A percentile compares a stretch with the other conserved stretches of the same genome.
Conservation (phyloP, 768 basidiomycete genomes). For the Pleurotus platypus region DNA sequence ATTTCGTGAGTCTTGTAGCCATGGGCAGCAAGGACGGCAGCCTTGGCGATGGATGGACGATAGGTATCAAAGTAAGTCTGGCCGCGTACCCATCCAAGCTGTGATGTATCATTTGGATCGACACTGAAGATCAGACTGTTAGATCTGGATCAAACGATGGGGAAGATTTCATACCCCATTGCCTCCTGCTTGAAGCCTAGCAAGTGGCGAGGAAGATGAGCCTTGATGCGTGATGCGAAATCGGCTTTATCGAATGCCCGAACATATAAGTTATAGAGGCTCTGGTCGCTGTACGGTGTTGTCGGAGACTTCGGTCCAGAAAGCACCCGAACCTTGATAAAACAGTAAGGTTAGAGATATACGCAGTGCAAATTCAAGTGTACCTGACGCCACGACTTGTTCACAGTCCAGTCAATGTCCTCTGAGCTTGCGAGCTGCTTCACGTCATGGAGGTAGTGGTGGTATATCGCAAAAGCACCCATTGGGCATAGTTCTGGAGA, state of each 20-base stretch:
- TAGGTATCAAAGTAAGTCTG: constrained; percentile 18
- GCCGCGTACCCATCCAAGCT: constrained; percentile 21
- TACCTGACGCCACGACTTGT: constrained; percentile 21
- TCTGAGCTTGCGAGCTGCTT: constrained; percentile 12
- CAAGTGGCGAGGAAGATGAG: constrained; percentile 18
- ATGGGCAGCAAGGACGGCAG: constrained; percentile 21
- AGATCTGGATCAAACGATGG: too few species aligned
- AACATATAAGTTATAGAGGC: neutral
- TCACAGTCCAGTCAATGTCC: constrained; percentile 22
- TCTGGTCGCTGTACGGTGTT: neutral
- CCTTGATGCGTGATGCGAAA: constrained; percentile 14
- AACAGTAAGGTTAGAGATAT: too few species aligned
- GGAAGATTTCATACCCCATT: too few species aligned
- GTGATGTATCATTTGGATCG: constrained; percentile 15
- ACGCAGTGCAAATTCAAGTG: too few species aligned
- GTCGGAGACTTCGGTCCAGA: neutral
- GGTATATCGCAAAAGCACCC: constrained; percentile 23
- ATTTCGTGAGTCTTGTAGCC: constrained; percentile 18
- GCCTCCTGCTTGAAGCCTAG: constrained; percentile 20
- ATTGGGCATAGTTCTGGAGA: constrained; percentile 22
- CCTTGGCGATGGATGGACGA: constrained; percentile 19
- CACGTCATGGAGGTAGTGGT: constrained; percentile 23
- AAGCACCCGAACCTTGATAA: too few species aligned
- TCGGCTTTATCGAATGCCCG: constrained; percentile 14
- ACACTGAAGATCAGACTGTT: too few species aligned